Conservation (phyloP, 208 protist species). For the Trypanosoma mega region DNA sequence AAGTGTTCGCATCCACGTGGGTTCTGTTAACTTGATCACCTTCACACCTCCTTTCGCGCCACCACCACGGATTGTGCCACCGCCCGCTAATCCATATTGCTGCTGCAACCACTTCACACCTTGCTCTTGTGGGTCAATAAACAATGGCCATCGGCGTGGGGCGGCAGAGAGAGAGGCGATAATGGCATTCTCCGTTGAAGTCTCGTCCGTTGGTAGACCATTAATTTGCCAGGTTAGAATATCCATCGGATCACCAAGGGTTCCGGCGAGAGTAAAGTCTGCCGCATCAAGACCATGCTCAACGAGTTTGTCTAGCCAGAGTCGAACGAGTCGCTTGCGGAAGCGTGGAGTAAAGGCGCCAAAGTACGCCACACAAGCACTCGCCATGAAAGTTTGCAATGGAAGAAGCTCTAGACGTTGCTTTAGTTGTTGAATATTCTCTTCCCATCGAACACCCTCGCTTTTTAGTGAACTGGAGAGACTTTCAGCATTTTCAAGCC, state of each 20-base stretch:
- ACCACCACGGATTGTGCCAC: constrained; percentile 21
- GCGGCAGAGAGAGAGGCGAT: constrained; percentile 79
- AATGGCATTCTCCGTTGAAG: constrained; percentile 97
- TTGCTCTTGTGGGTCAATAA: constrained; percentile 97
- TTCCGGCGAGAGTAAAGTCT: constrained; percentile 54
- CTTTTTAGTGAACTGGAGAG: constrained; percentile 93
- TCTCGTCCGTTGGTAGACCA: constrained; percentile 95
- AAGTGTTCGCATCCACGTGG: constrained; percentile 91
- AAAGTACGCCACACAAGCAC: constrained; percentile 94
- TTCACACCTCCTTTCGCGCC: constrained; percentile 48
- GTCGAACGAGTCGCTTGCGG: constrained; percentile 79
- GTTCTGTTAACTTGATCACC: constrained; percentile 86
- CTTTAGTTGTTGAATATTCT: constrained; percentile 84
- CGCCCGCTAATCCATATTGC: constrained; percentile 51
- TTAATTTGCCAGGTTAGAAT: constrained; percentile 97
- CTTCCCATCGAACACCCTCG: constrained; percentile 94
- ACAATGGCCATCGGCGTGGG: constrained; percentile 91
- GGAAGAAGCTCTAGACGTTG: constrained; percentile 74
- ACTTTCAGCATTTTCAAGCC: constrained; percentile 93
- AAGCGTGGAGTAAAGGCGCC: constrained; percentile 94
- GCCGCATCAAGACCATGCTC: constrained; percentile 54
- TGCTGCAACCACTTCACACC: constrained; percentile 93
- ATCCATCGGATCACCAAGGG: constrained; percentile 94
- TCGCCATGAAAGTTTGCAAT: constrained; percentile 94
- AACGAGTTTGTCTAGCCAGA: constrained; percentile 72